These are phyloP conservation scores for Murraya paniculata DNA, from an alignment of 345 rosid genomes.

Conservation along the genomic window DNA sequence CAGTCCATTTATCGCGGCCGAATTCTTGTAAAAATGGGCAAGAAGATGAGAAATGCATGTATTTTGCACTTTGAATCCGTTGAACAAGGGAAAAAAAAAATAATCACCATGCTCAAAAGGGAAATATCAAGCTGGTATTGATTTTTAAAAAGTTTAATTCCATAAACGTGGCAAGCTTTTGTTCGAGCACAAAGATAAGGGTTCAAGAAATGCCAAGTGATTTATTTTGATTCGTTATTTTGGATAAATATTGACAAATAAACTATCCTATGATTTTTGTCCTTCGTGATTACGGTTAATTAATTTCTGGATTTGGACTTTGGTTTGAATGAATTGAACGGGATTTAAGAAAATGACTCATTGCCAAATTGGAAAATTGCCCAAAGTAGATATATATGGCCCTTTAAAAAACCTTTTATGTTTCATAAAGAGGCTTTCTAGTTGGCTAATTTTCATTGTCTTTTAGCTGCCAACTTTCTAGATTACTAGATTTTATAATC, in stretches of 20 bases:
- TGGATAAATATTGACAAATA: not conserved
- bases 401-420: not conserved
- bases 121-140: no score
- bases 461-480: not conserved
- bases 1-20: not conserved
- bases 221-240: not conserved
- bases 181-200: not conserved
- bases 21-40: not conserved
- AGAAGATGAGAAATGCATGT: not conserved
- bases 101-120: not conserved
- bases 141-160: no score
- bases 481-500: not conserved
- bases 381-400: not conserved
- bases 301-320: not conserved
- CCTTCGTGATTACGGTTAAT: not conserved
- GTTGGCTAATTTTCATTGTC: not conserved
- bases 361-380: not conserved
- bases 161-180: not conserved
- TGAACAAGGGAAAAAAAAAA: not conserved
- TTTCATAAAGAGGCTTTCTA: not conserved
- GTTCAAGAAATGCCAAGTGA: not conserved
- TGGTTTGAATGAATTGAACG: no score
- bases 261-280: not conserved
- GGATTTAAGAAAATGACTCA: not conserved
- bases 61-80: not conserved